Percentiles rank a stretch among this genome's conserved stretches.
These are phyloP conservation scores for Epipyxis sp. DNA, from an alignment of 108 stramenopile genomes.

Conservation along the genomic window DNA sequence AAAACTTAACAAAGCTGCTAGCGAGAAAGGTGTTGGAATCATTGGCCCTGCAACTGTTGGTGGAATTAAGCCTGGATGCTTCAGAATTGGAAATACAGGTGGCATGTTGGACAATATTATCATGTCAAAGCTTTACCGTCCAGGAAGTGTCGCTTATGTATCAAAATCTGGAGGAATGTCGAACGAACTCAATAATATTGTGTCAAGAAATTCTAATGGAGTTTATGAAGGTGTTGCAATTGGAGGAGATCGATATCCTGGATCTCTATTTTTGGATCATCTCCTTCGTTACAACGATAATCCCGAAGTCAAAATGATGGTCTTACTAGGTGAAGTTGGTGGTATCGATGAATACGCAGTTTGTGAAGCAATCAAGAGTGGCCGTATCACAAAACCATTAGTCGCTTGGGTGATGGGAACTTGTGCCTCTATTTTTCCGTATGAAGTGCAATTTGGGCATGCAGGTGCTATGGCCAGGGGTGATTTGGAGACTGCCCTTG, in stretches of 20 bases:
- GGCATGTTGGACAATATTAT: constrained; percentile 92
- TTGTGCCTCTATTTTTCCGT: constrained; percentile 79
- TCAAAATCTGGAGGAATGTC: constrained; percentile 81
- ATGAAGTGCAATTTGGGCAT: constrained; percentile 87
- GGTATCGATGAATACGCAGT: constrained; percentile 86
- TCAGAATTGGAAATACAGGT: constrained; percentile 85
- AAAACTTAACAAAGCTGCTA: constrained; percentile 65
- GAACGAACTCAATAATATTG: constrained; percentile 86
- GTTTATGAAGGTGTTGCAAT: constrained; percentile 87
- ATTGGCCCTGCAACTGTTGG: constrained; percentile 88
- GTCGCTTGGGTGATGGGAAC: constrained; percentile 90
- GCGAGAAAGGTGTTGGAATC: constrained; percentile 69
- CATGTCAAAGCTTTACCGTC: constrained; percentile 74
- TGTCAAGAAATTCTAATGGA: constrained; percentile 73
- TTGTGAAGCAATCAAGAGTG: constrained; percentile 72
- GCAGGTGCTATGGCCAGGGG: constrained; percentile 80
- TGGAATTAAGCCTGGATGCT: constrained; percentile 85
- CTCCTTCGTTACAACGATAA: constrained; percentile 83
- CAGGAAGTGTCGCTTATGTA: constrained; percentile 81
- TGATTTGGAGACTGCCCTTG: constrained; percentile 70
- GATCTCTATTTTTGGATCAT: constrained; percentile 78
- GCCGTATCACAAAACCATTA: constrained; percentile 77
- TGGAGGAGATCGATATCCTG: constrained; percentile 83
- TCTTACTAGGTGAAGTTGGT: constrained; percentile 80
- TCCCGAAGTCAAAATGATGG: constrained; percentile 70